Percentiles rank a stretch among this genome's conserved stretches.
phyloP scores from a whole-genome alignment of 2,329 filamentous ascomycete species.

The Leptographium wingfieldii region DNA sequence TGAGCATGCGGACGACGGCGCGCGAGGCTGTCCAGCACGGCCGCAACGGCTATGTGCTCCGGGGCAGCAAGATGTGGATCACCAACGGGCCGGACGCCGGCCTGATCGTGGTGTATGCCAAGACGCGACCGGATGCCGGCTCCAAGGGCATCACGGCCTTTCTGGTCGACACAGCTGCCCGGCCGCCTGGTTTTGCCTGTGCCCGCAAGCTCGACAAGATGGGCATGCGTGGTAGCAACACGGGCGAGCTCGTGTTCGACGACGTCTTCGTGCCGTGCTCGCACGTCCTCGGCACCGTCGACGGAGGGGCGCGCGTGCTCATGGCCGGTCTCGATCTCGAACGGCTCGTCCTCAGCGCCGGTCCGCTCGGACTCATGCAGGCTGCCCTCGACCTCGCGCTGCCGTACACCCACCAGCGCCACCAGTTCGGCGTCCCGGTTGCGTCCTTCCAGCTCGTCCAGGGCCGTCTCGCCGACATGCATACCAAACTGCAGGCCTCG shows the following conservation, averaged over 20 bases:
- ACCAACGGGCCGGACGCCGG: conserved; percentile 96
- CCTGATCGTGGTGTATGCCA: conserved; percentile 89
- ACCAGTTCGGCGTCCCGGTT: conserved; percentile 78
- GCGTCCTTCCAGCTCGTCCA: conserved; percentile 90
- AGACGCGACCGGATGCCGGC: conserved; percentile 67
- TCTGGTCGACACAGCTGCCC: conserved; percentile 51
- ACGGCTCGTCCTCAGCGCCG: conserved; percentile 79
- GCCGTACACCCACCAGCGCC: conserved; percentile 78
- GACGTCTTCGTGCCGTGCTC: conserved; percentile 76
- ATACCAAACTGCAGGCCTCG: conserved; percentile 78
- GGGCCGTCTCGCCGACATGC: conserved; percentile 92
- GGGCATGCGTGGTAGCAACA: conserved; percentile 95
- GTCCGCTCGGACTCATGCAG: conserved; percentile 91
- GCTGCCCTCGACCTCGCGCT: conserved; percentile 73
- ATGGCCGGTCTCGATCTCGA: conserved; percentile 97
- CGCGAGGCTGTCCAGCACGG: neutral
- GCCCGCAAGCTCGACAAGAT: conserved; percentile 92
- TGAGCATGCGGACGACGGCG: conserved; percentile 74
- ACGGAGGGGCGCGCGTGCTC: conserved; percentile 76
- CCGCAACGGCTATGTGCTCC: conserved; percentile 54
- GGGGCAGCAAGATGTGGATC: conserved; percentile 98
- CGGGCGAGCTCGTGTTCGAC: conserved; percentile 85
- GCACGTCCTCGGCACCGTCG: conserved; percentile 67
- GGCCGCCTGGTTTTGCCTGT: conserved; percentile 64
- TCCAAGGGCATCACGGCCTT: conserved; percentile 94